Base-by-base conservation (phyloP, 2,329 filamentous ascomycete genomes). In the Calonectria multiphialidica region DNA sequence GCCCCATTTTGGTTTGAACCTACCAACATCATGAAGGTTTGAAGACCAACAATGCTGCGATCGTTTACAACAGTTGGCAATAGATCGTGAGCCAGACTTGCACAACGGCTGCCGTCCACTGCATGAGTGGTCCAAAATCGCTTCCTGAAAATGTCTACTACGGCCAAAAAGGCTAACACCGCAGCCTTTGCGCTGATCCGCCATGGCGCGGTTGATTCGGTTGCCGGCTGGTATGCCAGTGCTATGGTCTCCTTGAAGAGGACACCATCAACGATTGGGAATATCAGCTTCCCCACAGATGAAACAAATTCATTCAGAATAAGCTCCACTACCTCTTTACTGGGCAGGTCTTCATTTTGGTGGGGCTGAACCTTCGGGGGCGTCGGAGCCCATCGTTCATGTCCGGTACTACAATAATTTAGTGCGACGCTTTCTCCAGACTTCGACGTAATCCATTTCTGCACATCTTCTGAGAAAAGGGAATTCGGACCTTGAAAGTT, bases 11-110 rank as follows among this genome's bases (percentile, higher is more conserved):
- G n/a, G n/a, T n/a, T n/a, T 23, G n/a, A 33, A 79, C 86, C 76
- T 79, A 90, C 89, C 75, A 90, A 70, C 80, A 90, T 87, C 5
- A 87, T 77, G 1, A 85, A 72, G 1, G 87, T 82, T 71, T 90
- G 86, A 0, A 89, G 76, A 2, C 81, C 84, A 0, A 85, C 82
- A 2, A 89, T 55, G 18, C 80, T 87, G 1, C 83, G 74, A n/a
- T 86, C 84, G 35, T 87, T 84, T 1, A 88, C 53, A 2, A 87
- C 75, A 15, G 86, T 83, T 0, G 84, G 79, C 2, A 90, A 64
- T 2, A 90, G 70, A 23, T 80, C 81, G 21, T 87, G 83, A 2
- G 85, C 86, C 47, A 85, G 85, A 7, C 79, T 76, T 2, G 85
- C 83, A 61, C 83, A 86, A 0, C 75, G 75, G 35, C 89, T 85